Evolutionary conservation across 108 stramenopile genomes (phyloP), one percentile per base, ranked within the genome.

Genomic region (Skeletonema grethae): DNA sequence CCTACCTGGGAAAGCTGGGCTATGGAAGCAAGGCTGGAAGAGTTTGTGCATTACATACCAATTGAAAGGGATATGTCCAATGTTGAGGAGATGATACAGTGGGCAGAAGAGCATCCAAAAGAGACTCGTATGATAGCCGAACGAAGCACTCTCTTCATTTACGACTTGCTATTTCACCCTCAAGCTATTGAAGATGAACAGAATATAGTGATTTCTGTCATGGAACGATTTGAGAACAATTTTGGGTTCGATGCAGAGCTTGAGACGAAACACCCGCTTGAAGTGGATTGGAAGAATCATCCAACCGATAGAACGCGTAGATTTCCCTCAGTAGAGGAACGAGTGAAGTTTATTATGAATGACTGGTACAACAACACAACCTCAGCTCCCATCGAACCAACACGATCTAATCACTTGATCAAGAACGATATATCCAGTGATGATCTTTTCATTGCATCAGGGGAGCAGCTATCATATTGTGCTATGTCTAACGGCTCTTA

Each of bases 271-370:
- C 61, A 13, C 34, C 74, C 76, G 57, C 8, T 70, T 13, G 24
- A 75, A 16, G 43, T 72, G 3, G 62, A 77, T 48, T 73, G 76
- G 76, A 55, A 61, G 3, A 20, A 73, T 29, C 80, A 82, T 25
- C 57, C 71, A 5, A 61, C 4, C 32, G 15, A 58, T 13, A 32
- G 80, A 67, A 48, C 64, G 18, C 13, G 76, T 50, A 84, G 89
- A 53, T 91, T 92, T 67, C 90, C 94, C 5, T 83, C 86, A 1
- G 75, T 88, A 11, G 86, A 89, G 73, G 84, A 89, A 28, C 85
- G 91, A 29, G 73, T 92, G 16, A 61, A 82, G 48, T 55, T 88
- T 35, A 84, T 84, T 67, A 89, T 90, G 88, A 80, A 80, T 13
- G 84, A 88, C 25, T 95, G 91, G 91, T 87, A 87, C 72, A 18